Conservation (phyloP, 2,329 filamentous ascomycete species). For the Massarina eburnea region DNA sequence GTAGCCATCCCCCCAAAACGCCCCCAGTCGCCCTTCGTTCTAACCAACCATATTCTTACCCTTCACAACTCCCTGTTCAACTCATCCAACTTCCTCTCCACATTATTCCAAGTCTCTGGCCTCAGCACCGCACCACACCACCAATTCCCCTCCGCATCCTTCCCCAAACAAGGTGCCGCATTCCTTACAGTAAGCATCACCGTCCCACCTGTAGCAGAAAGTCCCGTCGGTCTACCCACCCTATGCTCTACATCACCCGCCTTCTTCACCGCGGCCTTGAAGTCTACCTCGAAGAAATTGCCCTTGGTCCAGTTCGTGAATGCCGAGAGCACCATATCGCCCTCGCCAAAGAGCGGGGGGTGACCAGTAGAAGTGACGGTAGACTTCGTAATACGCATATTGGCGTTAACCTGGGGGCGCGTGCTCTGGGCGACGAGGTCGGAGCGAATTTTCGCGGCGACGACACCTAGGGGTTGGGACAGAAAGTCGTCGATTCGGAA, state of each 20-base stretch:
- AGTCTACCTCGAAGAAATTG: slow-evolving; percentile 17
- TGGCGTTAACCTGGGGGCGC: slow-evolving; percentile 18
- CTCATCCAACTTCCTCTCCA: slow-evolving; percentile 11
- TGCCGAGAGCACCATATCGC: slow-evolving; percentile 6
- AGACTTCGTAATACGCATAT: not conserved
- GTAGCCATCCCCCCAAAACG: no score
- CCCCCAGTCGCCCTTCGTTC: no score
- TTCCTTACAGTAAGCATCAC: slow-evolving; percentile 11
- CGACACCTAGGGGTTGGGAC: slow-evolving; percentile 17
- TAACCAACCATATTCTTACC: no score
- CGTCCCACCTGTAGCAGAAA: slow-evolving; percentile 1
- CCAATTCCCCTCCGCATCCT: slow-evolving; percentile 21
- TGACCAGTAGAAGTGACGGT: not conserved
- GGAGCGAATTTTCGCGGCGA: slow-evolving; percentile 24
- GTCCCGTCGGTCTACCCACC: slow-evolving; percentile 5
- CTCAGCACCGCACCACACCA: slow-evolving; percentile 11
- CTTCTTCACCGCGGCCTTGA: slow-evolving; percentile 14
- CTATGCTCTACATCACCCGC: not conserved
- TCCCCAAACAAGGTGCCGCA: slow-evolving; percentile 12
- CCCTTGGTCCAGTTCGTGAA: slow-evolving; percentile 21
- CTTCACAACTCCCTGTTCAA: not conserved
- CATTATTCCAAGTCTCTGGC: slow-evolving; percentile 10
- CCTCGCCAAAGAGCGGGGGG: slow-evolving; percentile 10
- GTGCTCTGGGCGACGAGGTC: slow-evolving; percentile 20
- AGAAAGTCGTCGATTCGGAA: slow-evolving; percentile 16